Evolutionary conservation across 2,329 filamentous ascomycete genomes (phyloP).

Genomic region (Claviceps monticola): DNA sequence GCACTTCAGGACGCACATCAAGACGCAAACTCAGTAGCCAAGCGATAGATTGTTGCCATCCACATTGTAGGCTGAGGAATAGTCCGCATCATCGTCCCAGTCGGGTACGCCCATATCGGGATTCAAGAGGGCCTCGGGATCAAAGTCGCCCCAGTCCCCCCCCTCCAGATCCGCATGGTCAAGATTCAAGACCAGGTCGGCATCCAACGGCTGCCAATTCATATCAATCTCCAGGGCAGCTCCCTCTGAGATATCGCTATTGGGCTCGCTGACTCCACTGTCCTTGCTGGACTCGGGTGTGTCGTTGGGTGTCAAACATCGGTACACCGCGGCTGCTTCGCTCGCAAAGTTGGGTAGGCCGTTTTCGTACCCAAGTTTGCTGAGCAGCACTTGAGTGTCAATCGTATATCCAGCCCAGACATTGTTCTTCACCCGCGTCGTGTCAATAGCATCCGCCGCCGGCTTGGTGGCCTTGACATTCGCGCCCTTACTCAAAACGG

Average conservation of each 20-base stretch:
- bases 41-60: conserved; percentile 28
- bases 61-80: conserved; percentile 38
- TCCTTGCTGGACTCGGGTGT: conserved; percentile 53
- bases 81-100: conserved; percentile 38
- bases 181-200: conserved; percentile 30
- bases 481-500: conserved; percentile 27
- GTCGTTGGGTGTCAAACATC: conserved; percentile 44
- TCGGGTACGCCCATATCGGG: conserved; percentile 13
- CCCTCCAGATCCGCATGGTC: conserved; percentile 18
- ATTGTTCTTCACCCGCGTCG: conserved; percentile 8
- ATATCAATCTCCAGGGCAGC: conserved; percentile 39
- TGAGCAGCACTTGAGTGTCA: conserved; percentile 31
- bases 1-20: neutral
- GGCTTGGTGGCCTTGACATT: conserved; percentile 22
- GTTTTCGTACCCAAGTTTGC: conserved; percentile 20
- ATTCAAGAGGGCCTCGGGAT: conserved; percentile 18
- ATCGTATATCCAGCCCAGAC: conserved; percentile 32
- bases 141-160: conserved; percentile 11
- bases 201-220: conserved; percentile 35
- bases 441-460: neutral
- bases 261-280: conserved; percentile 43
- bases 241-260: conserved; percentile 46
- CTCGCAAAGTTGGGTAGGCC: conserved; percentile 29
- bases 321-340: conserved; percentile 20
- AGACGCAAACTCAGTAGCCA: conserved; percentile 2